Base-by-base conservation (phyloP, 2,329 filamentous ascomycete species). In the Teratosphaeria viscida region DNA sequence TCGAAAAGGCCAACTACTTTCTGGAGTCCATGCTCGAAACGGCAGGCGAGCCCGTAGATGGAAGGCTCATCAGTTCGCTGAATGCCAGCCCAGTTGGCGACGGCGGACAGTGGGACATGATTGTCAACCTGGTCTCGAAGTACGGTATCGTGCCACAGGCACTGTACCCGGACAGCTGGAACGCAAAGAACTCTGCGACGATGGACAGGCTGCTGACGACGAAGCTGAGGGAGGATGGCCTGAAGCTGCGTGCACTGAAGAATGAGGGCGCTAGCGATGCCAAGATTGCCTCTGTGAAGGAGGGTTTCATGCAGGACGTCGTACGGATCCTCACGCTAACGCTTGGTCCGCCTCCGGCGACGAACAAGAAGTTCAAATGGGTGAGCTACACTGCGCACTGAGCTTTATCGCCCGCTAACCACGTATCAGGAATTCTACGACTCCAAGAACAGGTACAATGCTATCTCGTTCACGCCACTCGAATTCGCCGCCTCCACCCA, bases 71-170 rank as follows among this genome's bases (percentile, higher is more conserved):
- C 2, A 86, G 91, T 71, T 81, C 81, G 3, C 75, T 95, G 3
- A 77, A 92, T 32, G 75, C 77, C 0, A 80, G 82, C 26, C 86
- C 90, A 0, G 85, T 94, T 4, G 83, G 82, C 7, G 91, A 95
- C 70, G 90, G 91, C 32, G 90, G 91, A 0, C 90, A 95, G 73
- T 95, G 89, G 89, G 90, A 95, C 73, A 95, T 95, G 90, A 86
- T 90, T 5, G 86, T 84, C 11, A 59, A 59, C 16, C 27, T 59
- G 83, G 91, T 10, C 81, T 80, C 11, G 89, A 94, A 59, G 37
- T 85, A 95, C 69, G 91, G 91, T 32, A 82, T 95, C 16, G 75
- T 94, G 0, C 90, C 90, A 2, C 88, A 95, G 71, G 76, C 79
- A 0, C 75, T 95, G 2, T 95, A 94, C 70, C 90, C 90, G 0